Evolutionary conservation across 1,284 basidiomycete genomes (phyloP).

Genomic region (Puccinia coronata): DNA sequence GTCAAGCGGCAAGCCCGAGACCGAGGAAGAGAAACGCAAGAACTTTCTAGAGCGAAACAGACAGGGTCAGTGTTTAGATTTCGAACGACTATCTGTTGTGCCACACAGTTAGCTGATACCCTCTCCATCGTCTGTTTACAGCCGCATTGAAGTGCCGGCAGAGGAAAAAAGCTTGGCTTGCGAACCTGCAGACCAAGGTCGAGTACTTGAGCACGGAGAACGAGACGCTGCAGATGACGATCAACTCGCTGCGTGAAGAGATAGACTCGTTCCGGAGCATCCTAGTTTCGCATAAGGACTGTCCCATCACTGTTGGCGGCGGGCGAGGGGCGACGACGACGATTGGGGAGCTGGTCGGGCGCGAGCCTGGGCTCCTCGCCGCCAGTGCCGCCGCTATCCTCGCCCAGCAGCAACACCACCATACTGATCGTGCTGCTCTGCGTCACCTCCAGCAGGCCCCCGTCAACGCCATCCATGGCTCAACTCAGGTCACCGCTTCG

Average conservation of each 20-base stretch:
- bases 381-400: constrained; percentile 34
- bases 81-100: too few relatives aligned
- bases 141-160: constrained; percentile 98
- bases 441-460: not conserved
- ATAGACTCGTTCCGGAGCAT: constrained; percentile 64
- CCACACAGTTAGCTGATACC: not conserved
- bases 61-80: constrained; percentile 78
- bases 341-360: constrained; percentile 36
- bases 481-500: not conserved
- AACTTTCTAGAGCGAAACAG: constrained; percentile 93
- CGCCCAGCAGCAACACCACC: constrained; percentile 31
- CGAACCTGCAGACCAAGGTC: constrained; percentile 86
- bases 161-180: constrained; percentile 96
- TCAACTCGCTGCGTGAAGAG: constrained; percentile 63
- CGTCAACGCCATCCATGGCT: not conserved
- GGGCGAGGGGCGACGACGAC: constrained; percentile 24
- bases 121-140: constrained; percentile 57
- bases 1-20: constrained; percentile 73
- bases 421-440: not conserved
- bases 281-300: constrained; percentile 58
- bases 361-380: constrained; percentile 7
- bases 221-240: constrained; percentile 73
- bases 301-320: constrained; percentile 49
- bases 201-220: constrained; percentile 88
- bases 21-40: constrained; percentile 89